phyloP scores from a whole-genome alignment of 225 moss, liverwort and hornwort genomes.

The Marchantia paleacea region DNA sequence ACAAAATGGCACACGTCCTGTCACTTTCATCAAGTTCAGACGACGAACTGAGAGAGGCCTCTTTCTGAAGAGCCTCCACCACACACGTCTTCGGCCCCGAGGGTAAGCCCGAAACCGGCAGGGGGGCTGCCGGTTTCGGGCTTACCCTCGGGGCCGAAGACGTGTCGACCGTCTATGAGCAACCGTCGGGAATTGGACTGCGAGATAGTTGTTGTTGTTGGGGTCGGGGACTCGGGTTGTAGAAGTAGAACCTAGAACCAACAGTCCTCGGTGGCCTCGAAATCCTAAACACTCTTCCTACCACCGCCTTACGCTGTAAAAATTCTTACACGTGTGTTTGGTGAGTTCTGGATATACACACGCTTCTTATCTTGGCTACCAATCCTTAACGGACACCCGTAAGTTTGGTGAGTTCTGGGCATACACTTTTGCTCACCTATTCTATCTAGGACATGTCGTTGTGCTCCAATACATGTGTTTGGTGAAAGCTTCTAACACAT shows the following conservation, averaged over 20 bases:
- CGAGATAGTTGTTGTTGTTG: not conserved
- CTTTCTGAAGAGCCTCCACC: not conserved
- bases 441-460: not conserved
- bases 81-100: not conserved
- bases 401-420: conserved; percentile 6
- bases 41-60: not conserved
- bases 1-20: not conserved
- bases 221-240: no score
- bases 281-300: not conserved
- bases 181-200: not conserved
- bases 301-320: not conserved
- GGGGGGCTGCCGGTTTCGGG: no score
- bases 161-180: no score
- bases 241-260: no score
- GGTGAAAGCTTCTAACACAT: not conserved
- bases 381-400: not conserved
- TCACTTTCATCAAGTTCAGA: not conserved
- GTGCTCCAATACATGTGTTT: not conserved
- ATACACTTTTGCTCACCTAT: not conserved
- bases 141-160: no score
- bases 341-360: not conserved
- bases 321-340: not conserved
- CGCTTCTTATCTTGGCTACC: not conserved
- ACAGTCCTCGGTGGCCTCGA: not conserved
- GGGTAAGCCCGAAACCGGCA: no score